These are phyloP conservation scores for Suillus brevipes DNA, from an alignment of 768 basidiomycete species.

Conservation along the genomic window DNA sequence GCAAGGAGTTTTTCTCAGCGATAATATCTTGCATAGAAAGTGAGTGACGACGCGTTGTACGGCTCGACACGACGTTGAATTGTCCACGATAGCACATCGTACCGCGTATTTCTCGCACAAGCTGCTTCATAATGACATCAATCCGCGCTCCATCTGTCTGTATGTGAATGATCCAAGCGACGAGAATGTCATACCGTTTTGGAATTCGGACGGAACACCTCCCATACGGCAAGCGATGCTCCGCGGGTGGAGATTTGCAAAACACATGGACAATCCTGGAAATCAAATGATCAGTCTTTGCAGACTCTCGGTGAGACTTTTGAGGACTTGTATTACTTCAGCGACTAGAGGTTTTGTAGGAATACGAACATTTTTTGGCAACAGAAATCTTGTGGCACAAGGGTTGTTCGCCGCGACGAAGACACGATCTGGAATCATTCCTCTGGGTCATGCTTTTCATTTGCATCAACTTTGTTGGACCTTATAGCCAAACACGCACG, in stretches of 20 bases:
- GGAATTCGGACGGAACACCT: neutral
- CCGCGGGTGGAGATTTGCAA: neutral
- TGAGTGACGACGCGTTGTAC: neutral
- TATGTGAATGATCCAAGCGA: neutral
- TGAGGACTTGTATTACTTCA: neutral
- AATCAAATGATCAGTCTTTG: neutral
- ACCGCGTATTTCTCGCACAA: neutral
- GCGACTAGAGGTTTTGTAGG: constrained; percentile 2
- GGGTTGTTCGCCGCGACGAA: neutral
- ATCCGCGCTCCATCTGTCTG: neutral
- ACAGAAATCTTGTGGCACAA: constrained; percentile 1
- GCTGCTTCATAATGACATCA: neutral
- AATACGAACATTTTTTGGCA: neutral
- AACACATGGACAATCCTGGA: neutral
- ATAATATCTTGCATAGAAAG: neutral
- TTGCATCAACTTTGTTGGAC: neutral
- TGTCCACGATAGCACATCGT: neutral
- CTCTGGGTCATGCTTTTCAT: constrained; percentile 1
- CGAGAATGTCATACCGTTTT: neutral
- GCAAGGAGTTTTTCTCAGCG: neutral
- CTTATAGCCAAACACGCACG: neutral
- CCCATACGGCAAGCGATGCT: neutral
- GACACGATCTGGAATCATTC: neutral
- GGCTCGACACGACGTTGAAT: neutral
- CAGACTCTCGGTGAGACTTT: neutral